Evolutionary conservation across 176 grass and related monocot species (phyloP), one percentile per base, ranked within the genome.

Genomic region (Pontederia paniculata): DNA sequence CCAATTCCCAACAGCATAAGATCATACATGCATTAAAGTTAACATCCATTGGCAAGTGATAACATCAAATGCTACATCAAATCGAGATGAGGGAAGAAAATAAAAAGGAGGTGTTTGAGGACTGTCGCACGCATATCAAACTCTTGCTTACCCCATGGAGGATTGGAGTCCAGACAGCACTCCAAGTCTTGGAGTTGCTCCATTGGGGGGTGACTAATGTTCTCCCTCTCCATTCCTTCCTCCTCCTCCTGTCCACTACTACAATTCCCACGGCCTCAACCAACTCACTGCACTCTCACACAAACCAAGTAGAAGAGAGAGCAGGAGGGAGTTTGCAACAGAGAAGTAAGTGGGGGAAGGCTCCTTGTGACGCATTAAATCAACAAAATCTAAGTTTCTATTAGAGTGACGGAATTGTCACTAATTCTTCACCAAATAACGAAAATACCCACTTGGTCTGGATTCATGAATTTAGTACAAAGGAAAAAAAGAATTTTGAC

Each of bases 111-210:
- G 17, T 37, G 28, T 37, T n/a, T 37, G 28, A 37, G 5, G 28
- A 31, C 9, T 21, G 19, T 37, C 28, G 28, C 28, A 37, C 28
- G 7, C 28, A 37, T 37, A 37, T 55, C 7, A 3, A 53, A 68
- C n/a, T 42, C 12, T 63, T 46, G 55, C 66, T 67, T 77, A 98
- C 93, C 80, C 86, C 86, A 98, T 13, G 93, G 84, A 22, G 93
- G 93, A 54, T 91, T 98, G 45, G 93, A 98, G 66, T 88, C 86
- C 28, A 98, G 88, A 71, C 93, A 98, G 67, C 91, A 98, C 71
- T 98, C 93, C 60, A 90, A 84, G 17, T 85, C 93, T 65, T 97
- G 93, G 17, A 97, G 83, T 68, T 97, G 93, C 80, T 97, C 93
- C 93, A 91, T 91, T 50, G 93, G 80, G 55, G 83, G 83, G 54